Evolutionary conservation across 768 basidiomycete species (phyloP).

Genomic region (Daedaleopsis sinensis): DNA sequence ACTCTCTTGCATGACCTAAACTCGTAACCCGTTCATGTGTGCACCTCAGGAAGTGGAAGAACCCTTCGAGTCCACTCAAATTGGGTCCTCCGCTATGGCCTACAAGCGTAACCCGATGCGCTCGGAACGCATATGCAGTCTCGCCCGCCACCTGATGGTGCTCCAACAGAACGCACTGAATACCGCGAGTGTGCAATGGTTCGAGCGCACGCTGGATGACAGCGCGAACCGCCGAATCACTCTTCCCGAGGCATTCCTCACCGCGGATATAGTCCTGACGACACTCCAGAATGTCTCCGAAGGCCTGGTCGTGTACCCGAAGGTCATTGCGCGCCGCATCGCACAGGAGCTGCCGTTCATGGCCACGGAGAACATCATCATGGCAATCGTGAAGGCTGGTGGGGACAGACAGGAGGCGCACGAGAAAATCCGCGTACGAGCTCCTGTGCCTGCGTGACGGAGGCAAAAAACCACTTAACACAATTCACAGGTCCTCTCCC

Average conservation of each 20-base stretch:
- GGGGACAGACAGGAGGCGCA: slow-evolving; percentile 97
- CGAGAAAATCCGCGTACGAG: slow-evolving; percentile 83
- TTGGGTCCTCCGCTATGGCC: slow-evolving; percentile 96
- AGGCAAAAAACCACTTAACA: neutral
- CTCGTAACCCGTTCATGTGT: neutral
- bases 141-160: slow-evolving; percentile 94
- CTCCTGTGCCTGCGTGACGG: slow-evolving; percentile 9
- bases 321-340: slow-evolving; percentile 91
- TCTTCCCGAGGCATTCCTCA: slow-evolving; percentile 95
- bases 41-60: slow-evolving; percentile 88
- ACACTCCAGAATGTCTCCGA: slow-evolving; percentile 97
- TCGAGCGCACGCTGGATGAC: slow-evolving; percentile 97
- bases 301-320: slow-evolving; percentile 98
- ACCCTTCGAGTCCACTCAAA: slow-evolving; percentile 98
- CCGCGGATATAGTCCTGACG: slow-evolving; percentile 94
- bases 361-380: slow-evolving; percentile 99
- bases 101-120: slow-evolving; percentile 99
- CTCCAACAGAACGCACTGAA: slow-evolving; percentile 96
- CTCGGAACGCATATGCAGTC: slow-evolving; percentile 94
- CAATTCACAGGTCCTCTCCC: slow-evolving; percentile 73
- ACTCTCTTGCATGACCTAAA: neutral
- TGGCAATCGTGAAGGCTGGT: slow-evolving; percentile 95
- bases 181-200: slow-evolving; percentile 96
- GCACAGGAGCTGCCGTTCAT: slow-evolving; percentile 97
- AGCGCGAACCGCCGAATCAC: slow-evolving; percentile 97